Conservation (phyloP, 768 basidiomycete genomes). For the Agaricus subrufescens region DNA sequence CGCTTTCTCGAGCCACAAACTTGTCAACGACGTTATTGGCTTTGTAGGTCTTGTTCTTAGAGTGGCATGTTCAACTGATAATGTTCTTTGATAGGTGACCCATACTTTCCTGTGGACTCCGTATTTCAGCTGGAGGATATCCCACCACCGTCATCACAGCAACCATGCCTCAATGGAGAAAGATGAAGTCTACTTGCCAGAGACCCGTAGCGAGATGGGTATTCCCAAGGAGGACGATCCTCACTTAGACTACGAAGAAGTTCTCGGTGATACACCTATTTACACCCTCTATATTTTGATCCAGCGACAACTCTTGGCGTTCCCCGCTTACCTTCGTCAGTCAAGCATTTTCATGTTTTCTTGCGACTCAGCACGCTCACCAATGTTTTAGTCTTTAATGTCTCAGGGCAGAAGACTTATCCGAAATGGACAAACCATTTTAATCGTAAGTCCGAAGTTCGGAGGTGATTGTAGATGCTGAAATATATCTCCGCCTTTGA, state of each 20-base stretch:
- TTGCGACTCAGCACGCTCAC: slow-evolving; percentile 6
- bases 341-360: slow-evolving; percentile 9
- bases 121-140: slow-evolving; percentile 52
- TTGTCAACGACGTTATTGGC: slow-evolving; percentile 45
- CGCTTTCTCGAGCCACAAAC: slow-evolving; percentile 46
- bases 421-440: slow-evolving; percentile 67
- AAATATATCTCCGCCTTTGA: slow-evolving; percentile 1
- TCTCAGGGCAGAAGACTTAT: slow-evolving; percentile 56
- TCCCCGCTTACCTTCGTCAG: slow-evolving; percentile 59
- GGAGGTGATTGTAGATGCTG: neutral
- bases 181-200: slow-evolving; percentile 58
- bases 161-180: slow-evolving; percentile 51
- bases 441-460: slow-evolving; percentile 39
- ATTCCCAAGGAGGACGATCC: slow-evolving; percentile 34
- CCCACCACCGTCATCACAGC: slow-evolving; percentile 48
- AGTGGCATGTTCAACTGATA: neutral
- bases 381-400: slow-evolving; percentile 45
- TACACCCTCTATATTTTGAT: slow-evolving; percentile 53
- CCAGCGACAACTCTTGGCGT: slow-evolving; percentile 54
- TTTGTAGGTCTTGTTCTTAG: slow-evolving; percentile 32
- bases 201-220: slow-evolving; percentile 51
- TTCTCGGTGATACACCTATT: slow-evolving; percentile 56
- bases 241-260: slow-evolving; percentile 46
- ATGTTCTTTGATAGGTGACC: slow-evolving; percentile 24
- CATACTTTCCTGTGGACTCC: slow-evolving; percentile 49